A percentile compares a stretch with the other conserved stretches of the same genome.
Conservation (phyloP, 2,329 filamentous ascomycete species). For the Microdochium bolleyi region DNA sequence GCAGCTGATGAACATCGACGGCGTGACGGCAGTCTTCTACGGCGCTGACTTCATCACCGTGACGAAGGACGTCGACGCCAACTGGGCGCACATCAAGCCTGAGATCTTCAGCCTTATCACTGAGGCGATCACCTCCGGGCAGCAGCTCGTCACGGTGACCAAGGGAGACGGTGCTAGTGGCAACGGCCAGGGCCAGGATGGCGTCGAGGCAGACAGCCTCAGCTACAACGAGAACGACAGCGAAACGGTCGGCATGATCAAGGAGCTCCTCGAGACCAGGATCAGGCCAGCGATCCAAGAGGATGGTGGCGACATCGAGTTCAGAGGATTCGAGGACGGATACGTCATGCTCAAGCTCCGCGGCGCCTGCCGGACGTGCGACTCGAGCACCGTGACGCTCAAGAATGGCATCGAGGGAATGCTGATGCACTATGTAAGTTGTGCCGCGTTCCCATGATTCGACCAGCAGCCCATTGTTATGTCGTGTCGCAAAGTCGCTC, state of each 20-base stretch:
- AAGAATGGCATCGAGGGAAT: constrained; percentile 98
- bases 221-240: constrained; percentile 84
- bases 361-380: constrained; percentile 90
- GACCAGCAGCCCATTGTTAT: no score
- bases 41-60: constrained; percentile 95
- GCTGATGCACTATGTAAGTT: constrained; percentile 88
- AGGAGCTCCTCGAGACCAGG: constrained; percentile 90
- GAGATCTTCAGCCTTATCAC: constrained; percentile 95
- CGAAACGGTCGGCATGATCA: constrained; percentile 97
- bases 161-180: constrained; percentile 36
- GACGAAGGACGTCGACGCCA: constrained; percentile 78
- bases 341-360: constrained; percentile 80
- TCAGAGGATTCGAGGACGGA: constrained; percentile 80
- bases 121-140: constrained; percentile 78
- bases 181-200: constrained; percentile 29
- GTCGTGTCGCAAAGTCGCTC: no score
- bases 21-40: constrained; percentile 92
- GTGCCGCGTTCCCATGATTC: not conserved
- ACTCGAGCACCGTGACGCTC: constrained; percentile 91
- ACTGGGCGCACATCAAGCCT: constrained; percentile 92
- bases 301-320: constrained; percentile 96
- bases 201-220: constrained; percentile 59
- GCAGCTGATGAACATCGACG: constrained; percentile 86
- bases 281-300: constrained; percentile 95
- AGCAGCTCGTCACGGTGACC: constrained; percentile 67